phyloP scores from a whole-genome alignment of 1,284 basidiomycete species.

The Boletus albobrunnescens region DNA sequence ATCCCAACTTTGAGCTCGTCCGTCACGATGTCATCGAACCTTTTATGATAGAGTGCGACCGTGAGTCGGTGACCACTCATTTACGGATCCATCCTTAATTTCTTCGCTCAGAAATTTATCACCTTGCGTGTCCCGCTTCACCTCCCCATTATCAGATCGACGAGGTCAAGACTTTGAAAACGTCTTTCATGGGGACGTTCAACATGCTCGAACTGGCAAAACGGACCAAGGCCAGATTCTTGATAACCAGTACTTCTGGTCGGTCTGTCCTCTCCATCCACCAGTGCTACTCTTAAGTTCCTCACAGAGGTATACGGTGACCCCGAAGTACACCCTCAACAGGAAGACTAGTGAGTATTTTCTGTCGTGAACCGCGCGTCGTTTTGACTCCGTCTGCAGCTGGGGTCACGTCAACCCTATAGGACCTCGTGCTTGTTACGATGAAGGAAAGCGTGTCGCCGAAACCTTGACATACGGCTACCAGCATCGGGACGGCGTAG shows the following conservation, averaged over 20 bases:
- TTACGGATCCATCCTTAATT: not conserved
- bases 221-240: constrained; percentile 93
- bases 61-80: constrained; percentile 43
- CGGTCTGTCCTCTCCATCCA: constrained; percentile 17
- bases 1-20: constrained; percentile 97
- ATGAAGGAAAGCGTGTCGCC: constrained; percentile 95
- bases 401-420: constrained; percentile 99
- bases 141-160: constrained; percentile 95
- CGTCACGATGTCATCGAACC: constrained; percentile 96
- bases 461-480: constrained; percentile 95
- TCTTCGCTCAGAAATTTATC: constrained; percentile 82
- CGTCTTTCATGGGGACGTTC: constrained; percentile 93
- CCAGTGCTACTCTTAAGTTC: constrained; percentile 9
- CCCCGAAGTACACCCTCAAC: constrained; percentile 94
- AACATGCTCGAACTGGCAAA: constrained; percentile 99
- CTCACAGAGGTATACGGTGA: constrained; percentile 89
- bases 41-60: constrained; percentile 96
- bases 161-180: constrained; percentile 96
- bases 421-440: constrained; percentile 95
- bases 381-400: constrained; percentile 40
- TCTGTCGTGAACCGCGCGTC: constrained; percentile 3
- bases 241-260: constrained; percentile 93
- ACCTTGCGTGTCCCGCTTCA: constrained; percentile 93
- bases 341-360: constrained; percentile 79
- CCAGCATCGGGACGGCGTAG: constrained; percentile 89